A percentile compares a stretch with the other conserved stretches of the same genome.
These are phyloP conservation scores for Dujonia santamariae DNA, from an alignment of 1,139 yeast species.

Conservation along the genomic window DNA sequence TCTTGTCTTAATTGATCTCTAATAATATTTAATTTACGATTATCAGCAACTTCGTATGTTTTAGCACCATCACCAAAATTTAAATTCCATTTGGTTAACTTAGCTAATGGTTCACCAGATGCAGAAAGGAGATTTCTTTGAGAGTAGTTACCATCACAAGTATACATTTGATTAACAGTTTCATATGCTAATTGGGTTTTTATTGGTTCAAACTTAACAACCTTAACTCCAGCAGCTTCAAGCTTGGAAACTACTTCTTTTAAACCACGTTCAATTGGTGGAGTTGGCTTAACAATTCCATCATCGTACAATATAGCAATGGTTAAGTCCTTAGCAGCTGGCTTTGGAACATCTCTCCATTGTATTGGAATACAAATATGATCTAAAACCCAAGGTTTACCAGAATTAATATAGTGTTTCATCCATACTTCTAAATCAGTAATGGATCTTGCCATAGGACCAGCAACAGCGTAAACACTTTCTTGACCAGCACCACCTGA, in stretches of 20 bases:
- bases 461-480: conserved; percentile 56
- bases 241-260: conserved; percentile 25
- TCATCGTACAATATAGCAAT: conserved; percentile 41
- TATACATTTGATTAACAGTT: conserved; percentile 47
- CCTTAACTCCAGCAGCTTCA: conserved; percentile 28
- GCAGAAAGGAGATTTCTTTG: conserved; percentile 49
- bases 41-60: conserved; percentile 39
- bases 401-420: conserved; percentile 53
- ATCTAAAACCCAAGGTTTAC: conserved; percentile 71
- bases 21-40: conserved; percentile 43
- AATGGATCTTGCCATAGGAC: conserved; percentile 60
- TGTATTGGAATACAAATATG: conserved; percentile 53
- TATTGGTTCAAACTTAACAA: conserved; percentile 49
- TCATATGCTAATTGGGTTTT: conserved; percentile 50
- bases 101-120: conserved; percentile 65
- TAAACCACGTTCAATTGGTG: conserved; percentile 51
- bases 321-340: conserved; percentile 36
- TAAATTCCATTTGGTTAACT: conserved; percentile 59
- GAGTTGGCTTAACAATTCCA: conserved; percentile 41
- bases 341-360: conserved; percentile 46
- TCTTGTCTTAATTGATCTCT: conserved; percentile 57
- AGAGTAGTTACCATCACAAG: conserved; percentile 58
- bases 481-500: conserved; percentile 59
- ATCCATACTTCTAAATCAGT: conserved; percentile 65
- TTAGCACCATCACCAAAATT: conserved; percentile 57